These are phyloP conservation scores for Neurospora africana DNA, from an alignment of 495 filamentous ascomycete species.

Conservation along the genomic window DNA sequence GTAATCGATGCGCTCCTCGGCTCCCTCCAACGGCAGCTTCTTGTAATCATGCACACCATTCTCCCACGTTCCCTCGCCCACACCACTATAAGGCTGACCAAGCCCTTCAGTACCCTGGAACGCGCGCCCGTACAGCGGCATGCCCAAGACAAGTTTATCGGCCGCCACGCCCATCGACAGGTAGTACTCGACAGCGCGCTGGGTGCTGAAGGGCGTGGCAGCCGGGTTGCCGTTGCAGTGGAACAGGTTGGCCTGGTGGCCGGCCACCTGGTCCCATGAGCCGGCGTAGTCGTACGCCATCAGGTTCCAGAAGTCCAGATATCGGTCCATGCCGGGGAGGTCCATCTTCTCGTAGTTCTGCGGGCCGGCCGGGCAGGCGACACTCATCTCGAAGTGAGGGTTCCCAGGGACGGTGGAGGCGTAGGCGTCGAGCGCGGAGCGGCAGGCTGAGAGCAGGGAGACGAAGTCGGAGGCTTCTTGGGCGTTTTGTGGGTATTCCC, in stretches of 20 bases:
- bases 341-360: conserved; percentile 68
- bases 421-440: conserved; percentile 50
- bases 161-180: conserved; percentile 47
- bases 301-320: conserved; percentile 90
- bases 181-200: conserved; percentile 59
- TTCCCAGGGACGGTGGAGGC: conserved; percentile 33
- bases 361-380: conserved; percentile 58
- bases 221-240: conserved; percentile 40
- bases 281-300: conserved; percentile 80
- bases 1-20: conserved; percentile 39
- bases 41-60: conserved; percentile 84
- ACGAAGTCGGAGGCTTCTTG: conserved; percentile 67
- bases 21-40: conserved; percentile 45
- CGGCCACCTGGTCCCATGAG: conserved; percentile 62
- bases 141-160: conserved; percentile 73
- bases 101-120: conserved; percentile 69
- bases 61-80: conserved; percentile 78
- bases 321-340: conserved; percentile 61
- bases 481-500: conserved; percentile 46
- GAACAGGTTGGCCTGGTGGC: conserved; percentile 77
- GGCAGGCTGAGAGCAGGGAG: conserved; percentile 54
- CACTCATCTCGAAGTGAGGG: conserved; percentile 68
- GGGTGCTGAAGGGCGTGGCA: conserved; percentile 68
- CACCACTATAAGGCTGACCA: conserved; percentile 56
- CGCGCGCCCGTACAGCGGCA: conserved; percentile 85